Conservation (phyloP, 164 flowering plant species). For the Euptelea pleiosperma region DNA sequence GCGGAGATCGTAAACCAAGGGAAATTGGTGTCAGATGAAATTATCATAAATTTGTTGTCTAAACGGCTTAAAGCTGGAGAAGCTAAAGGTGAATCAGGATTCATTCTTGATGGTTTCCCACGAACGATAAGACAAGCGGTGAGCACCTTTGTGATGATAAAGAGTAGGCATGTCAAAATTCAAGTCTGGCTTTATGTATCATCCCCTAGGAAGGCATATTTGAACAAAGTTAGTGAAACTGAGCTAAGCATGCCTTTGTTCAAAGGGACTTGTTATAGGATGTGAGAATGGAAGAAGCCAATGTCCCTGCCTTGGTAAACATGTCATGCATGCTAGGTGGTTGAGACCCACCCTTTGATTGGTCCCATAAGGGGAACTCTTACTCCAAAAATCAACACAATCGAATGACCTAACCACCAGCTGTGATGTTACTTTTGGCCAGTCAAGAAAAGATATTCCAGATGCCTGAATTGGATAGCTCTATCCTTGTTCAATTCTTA, state of each 20-base stretch:
- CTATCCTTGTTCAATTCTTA: no score
- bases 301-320: no score
- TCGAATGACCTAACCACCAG: no score
- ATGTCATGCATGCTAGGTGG: no score
- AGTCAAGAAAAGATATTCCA: no score
- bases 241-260: constrained; percentile 1
- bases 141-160: constrained; percentile 24
- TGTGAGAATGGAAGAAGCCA: not conserved
- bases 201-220: not conserved
- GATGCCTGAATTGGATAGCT: no score
- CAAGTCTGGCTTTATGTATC: not conserved
- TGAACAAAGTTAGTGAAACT: not conserved
- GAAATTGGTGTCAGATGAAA: constrained; percentile 85
- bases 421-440: no score
- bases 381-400: not conserved
- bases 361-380: not conserved
- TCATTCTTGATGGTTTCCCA: constrained; percentile 96
- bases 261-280: not conserved
- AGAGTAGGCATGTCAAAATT: constrained; percentile 6
- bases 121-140: constrained; percentile 94
- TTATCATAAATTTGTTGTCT: constrained; percentile 66
- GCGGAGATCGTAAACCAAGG: constrained; percentile 82
- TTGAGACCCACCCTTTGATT: no score
- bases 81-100: constrained; percentile 79
- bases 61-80: constrained; percentile 78